These are phyloP conservation scores for Rostrohypoxylon terebratum DNA, from an alignment of 495 filamentous ascomycete genomes.

Conservation along the genomic window DNA sequence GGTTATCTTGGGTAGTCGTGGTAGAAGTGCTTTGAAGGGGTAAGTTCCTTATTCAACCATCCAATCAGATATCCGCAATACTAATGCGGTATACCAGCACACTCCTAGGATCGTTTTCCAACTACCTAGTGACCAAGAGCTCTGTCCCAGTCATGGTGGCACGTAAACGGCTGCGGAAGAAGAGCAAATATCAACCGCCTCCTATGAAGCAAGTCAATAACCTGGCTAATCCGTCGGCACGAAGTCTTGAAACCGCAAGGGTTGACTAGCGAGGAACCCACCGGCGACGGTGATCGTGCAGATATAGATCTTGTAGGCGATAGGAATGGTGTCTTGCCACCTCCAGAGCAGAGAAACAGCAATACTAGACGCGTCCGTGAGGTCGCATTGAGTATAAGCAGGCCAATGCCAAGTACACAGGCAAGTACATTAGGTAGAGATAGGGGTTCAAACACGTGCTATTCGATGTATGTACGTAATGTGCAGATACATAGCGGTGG, in stretches of 20 bases:
- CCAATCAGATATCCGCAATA: background rate
- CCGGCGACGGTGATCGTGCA: background rate
- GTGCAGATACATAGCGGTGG: slow-evolving; percentile 8
- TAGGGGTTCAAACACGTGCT: background rate
- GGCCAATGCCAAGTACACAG: background rate
- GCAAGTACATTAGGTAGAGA: background rate
- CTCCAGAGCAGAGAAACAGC: slow-evolving; percentile 6
- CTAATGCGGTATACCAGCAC: slow-evolving; percentile 41
- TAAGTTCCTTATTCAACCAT: slow-evolving; percentile 58
- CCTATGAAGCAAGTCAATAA: slow-evolving; percentile 77
- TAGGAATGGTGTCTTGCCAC: background rate
- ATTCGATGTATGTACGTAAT: slow-evolving; percentile 7
- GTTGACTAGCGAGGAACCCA: slow-evolving; percentile 64
- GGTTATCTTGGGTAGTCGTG: slow-evolving; percentile 90
- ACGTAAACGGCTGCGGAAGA: slow-evolving; percentile 79
- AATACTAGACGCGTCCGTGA: background rate
- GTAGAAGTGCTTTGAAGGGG: slow-evolving; percentile 93
- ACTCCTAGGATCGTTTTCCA: slow-evolving; percentile 92
- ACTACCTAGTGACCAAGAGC: slow-evolving; percentile 95
- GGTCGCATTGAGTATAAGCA: background rate
- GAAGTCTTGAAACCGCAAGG: slow-evolving; percentile 72
- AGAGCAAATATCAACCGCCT: slow-evolving; percentile 74
- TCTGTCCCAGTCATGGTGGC: slow-evolving; percentile 97
- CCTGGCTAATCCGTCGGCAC: slow-evolving; percentile 69
- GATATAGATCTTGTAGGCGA: background rate